These are phyloP conservation scores for Phytophthora aleatoria DNA, from an alignment of 352 stramenopile species.

Conservation along the genomic window DNA sequence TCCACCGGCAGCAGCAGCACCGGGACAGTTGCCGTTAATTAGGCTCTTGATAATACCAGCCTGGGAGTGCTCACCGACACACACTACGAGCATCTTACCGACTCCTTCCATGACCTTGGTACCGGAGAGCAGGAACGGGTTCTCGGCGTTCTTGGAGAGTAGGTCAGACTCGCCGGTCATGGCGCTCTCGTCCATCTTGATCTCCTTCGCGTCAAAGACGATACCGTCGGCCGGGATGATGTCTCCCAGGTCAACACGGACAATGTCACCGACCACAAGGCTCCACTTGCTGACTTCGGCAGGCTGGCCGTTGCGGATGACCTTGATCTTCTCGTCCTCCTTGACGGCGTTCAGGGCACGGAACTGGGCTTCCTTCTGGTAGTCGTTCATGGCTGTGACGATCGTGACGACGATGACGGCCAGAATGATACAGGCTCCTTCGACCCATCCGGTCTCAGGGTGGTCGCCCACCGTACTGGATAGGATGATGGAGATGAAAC, in stretches of 20 bases:
- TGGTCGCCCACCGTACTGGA: conserved; percentile 58
- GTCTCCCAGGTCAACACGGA: conserved; percentile 85
- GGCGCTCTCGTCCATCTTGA: conserved; percentile 90
- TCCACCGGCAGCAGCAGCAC: conserved; percentile 44
- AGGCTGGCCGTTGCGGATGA: conserved; percentile 62
- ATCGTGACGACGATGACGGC: conserved; percentile 88
- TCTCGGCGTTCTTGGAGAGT: conserved; percentile 70
- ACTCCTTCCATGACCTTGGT: conserved; percentile 93
- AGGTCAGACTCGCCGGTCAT: conserved; percentile 92
- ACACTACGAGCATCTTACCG: conserved; percentile 91
- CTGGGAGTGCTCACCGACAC: conserved; percentile 90
- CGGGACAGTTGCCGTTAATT: conserved; percentile 80
- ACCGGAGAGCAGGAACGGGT: conserved; percentile 91
- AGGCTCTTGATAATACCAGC: conserved; percentile 89
- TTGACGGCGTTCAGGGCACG: conserved; percentile 78
- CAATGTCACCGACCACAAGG: conserved; percentile 91
- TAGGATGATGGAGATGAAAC: conserved; percentile 81
- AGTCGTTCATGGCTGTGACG: conserved; percentile 90
- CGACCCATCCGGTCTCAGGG: conserved; percentile 76
- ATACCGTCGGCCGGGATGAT: conserved; percentile 91
- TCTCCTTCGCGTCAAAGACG: conserved; percentile 81
- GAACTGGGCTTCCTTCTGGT: conserved; percentile 92
- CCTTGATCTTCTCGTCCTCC: conserved; percentile 82
- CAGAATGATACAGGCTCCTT: conserved; percentile 90
- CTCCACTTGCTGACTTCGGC: conserved; percentile 72